phyloP scores from a whole-genome alignment of 331 rosid genomes.

The Prunus yedoensis region DNA sequence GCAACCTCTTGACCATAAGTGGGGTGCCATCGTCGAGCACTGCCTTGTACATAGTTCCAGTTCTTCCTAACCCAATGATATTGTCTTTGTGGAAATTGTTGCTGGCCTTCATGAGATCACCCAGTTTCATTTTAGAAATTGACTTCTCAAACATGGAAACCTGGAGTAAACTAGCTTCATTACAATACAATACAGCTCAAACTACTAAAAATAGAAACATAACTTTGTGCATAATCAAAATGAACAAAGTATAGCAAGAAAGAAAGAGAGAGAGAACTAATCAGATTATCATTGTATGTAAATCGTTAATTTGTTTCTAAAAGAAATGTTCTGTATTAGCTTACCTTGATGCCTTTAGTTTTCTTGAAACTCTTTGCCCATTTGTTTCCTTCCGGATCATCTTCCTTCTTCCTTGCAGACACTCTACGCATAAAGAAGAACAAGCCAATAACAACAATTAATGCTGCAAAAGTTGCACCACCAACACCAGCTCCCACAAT shows the following conservation, averaged over 20 bases:
- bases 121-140: constrained; percentile 72
- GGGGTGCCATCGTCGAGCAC: constrained; percentile 71
- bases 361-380: constrained; percentile 94
- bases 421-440: constrained; percentile 67
- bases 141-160: constrained; percentile 87
- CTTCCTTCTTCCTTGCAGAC: constrained; percentile 64
- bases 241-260: background rate
- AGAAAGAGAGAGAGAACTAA: background rate
- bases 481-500: constrained; percentile 80
- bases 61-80: constrained; percentile 80
- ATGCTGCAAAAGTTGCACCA: constrained; percentile 60
- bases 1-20: constrained; percentile 91
- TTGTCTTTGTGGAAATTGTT: constrained; percentile 68
- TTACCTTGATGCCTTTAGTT: constrained; percentile 80
- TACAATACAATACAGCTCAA: constrained; percentile 1
- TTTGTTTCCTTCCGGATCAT: constrained; percentile 96
- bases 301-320: background rate
- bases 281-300: background rate
- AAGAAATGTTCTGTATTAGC: constrained; percentile 24
- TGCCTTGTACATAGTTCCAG: constrained; percentile 82
- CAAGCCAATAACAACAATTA: constrained; percentile 51
- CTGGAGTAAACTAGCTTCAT: constrained; percentile 42
- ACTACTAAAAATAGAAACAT: background rate
- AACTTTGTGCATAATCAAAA: background rate
- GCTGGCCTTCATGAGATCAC: constrained; percentile 95